Conservation (phyloP, 208 protist species). For the Histomonas meleagridis region DNA sequence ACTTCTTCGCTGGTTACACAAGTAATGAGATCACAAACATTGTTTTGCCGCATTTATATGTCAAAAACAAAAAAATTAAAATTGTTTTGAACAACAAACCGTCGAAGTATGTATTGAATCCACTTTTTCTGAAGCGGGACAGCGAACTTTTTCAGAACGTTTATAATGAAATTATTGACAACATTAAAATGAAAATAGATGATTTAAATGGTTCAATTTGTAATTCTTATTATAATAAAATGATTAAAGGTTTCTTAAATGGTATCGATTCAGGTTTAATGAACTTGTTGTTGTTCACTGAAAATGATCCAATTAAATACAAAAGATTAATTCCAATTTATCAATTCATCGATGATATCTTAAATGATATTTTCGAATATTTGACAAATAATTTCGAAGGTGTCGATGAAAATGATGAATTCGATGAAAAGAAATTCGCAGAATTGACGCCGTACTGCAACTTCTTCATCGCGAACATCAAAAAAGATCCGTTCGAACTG, state of each 20-base stretch:
- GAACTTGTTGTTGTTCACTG: neutral
- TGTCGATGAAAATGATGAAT: too few relatives aligned
- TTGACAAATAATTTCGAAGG: too few relatives aligned
- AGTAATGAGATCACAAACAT: neutral
- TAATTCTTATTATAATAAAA: neutral
- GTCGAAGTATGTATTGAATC: neutral
- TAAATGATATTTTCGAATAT: neutral
- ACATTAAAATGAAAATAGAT: neutral
- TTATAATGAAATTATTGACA: neutral
- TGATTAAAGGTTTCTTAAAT: neutral
- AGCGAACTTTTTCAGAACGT: neutral
- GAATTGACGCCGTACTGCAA: too few relatives aligned
- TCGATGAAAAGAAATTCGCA: too few relatives aligned
- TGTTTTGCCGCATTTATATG: neutral
- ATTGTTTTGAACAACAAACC: neutral
- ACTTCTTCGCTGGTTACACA: neutral
- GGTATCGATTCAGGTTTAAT: conserved; percentile 5
- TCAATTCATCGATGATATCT: neutral
- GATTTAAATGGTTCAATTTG: neutral
- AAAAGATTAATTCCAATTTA: neutral
- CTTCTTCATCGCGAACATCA: too few relatives aligned
- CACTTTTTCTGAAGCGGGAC: neutral
- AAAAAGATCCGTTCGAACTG: too few relatives aligned
- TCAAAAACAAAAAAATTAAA: neutral
- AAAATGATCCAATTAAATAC: neutral